Evolutionary conservation across 306 rosid genomes (phyloP), one percentile per base, ranked within the genome.

Genomic region (Prunus mume): DNA sequence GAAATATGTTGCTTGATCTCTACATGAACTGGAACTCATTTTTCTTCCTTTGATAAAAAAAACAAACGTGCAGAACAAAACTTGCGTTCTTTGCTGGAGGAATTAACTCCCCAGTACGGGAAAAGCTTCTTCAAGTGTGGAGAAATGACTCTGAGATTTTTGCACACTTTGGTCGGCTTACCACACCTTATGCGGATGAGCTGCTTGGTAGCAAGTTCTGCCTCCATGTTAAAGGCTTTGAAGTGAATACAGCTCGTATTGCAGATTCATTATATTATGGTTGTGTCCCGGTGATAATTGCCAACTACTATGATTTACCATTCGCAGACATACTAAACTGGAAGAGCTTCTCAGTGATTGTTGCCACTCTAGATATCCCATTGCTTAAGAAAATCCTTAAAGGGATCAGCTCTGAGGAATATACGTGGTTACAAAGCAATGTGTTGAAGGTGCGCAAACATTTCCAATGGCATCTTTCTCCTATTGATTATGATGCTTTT

Each of bases 21-120:
- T 38, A 34, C 52, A 49, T 38, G 69, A 32, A 55, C 8, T 18
- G 62, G 51, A 71, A 62, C 80, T 77, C 69, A 47, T 14, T 27
- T 45, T 65, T 79, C 51, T 50, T 38, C 3, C 15, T 41, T 57
- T 50, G 69, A 17, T 76, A 2, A 28, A 14, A 46, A 30, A 50
- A 46, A 51, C 46, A 50, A 46, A 51, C 24, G 12, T 57, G 69
- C 87, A 93, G 97, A 88, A 84, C 83, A 79, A 87, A 56, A 79
- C 88, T 91, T 18, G 98, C 97, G 34, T 93, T 91, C 84, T 93
- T 93, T 56, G 98, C 97, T 1, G 97, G 98, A 82, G 92, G 72
- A 58, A 84, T 83, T 6, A 93, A 93, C 74, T 93, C 96, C 27
- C 87, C 82, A 0, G 83, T 83, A 12, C 88, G 98, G 2, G 69